Evolutionary conservation across 768 basidiomycete species (phyloP).

Genomic region (Rhizopogon salebrosus): DNA sequence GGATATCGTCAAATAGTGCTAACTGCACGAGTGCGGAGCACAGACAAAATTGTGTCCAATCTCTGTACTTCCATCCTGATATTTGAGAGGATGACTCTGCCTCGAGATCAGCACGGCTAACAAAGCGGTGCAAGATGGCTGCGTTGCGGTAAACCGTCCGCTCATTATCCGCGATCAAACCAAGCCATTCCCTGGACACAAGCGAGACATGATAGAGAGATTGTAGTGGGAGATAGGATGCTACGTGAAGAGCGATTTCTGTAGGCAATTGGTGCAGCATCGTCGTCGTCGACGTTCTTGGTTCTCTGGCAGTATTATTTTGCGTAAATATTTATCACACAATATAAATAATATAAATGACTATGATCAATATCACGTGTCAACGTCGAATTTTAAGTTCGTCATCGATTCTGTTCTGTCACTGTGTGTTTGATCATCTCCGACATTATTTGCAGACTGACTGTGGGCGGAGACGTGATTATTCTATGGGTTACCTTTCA

Average conservation of each 20-base stretch:
- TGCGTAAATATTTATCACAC: too few relatives aligned
- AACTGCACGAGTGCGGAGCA: neutral
- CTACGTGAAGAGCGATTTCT: conserved; percentile 48
- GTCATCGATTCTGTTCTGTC: conserved; percentile 1
- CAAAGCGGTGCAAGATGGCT: conserved; percentile 47
- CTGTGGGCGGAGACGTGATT: neutral
- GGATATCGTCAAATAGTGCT: conserved; percentile 8
- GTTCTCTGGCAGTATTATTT: too few relatives aligned
- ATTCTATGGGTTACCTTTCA: conserved; percentile 60
- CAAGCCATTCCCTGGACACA: conserved; percentile 42
- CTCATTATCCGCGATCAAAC: conserved; percentile 44
- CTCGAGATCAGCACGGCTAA: conserved; percentile 28
- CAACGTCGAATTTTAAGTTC: neutral
- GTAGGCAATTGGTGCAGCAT: conserved; percentile 46
- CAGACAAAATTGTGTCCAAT: conserved; percentile 63
- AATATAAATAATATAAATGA: too few relatives aligned
- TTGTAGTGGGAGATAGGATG: conserved; percentile 46
- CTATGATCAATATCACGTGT: too few relatives aligned
- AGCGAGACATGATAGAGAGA: conserved; percentile 32
- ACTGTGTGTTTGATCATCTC: neutral
- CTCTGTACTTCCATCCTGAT: conserved; percentile 28
- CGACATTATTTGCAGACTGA: neutral
- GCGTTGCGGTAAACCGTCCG: conserved; percentile 52
- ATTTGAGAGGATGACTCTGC: conserved; percentile 31
- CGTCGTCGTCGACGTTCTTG: neutral